Percentiles rank a stretch among this genome's conserved stretches.
Conservation (phyloP, 495 filamentous ascomycete genomes). For the Penicillium flavigenum region DNA sequence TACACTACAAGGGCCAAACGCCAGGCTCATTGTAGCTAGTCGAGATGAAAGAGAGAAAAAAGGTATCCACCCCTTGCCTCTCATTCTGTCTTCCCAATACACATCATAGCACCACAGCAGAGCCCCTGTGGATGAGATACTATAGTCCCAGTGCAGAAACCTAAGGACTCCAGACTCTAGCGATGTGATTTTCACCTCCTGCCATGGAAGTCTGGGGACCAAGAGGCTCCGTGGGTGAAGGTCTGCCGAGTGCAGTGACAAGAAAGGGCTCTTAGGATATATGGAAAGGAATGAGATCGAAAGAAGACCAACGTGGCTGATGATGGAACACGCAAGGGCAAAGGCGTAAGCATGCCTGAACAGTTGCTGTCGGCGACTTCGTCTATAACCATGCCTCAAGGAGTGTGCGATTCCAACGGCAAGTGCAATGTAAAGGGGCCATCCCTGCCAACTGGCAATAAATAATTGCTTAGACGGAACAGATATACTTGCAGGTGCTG, state of each 20-base stretch:
- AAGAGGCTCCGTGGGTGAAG: constrained; percentile 1
- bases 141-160: constrained; percentile 4
- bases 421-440: constrained; percentile 1
- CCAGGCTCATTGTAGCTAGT: constrained; percentile 2
- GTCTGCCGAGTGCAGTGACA: constrained; percentile 2
- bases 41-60: constrained; percentile 2
- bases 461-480: neutral
- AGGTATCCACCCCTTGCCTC: neutral
- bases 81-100: constrained; percentile 3
- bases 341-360: constrained; percentile 2
- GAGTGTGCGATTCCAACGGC: neutral
- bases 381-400: neutral
- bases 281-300: constrained; percentile 2
- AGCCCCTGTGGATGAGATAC: neutral
- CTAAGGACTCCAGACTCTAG: neutral
- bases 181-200: constrained; percentile 1
- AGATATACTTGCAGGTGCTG: neutral
- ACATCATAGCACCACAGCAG: constrained; percentile 3
- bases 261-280: constrained; percentile 1
- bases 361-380: constrained; percentile 2
- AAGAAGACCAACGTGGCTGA: constrained; percentile 1
- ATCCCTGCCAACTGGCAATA: constrained; percentile 1
- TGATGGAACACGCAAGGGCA: constrained; percentile 2
- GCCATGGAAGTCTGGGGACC: constrained; percentile 1
- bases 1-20: constrained; percentile 1